These are phyloP conservation scores for Isoetes taiwanensis DNA, from an alignment of 75 land plant genomes.

Conservation along the genomic window DNA sequence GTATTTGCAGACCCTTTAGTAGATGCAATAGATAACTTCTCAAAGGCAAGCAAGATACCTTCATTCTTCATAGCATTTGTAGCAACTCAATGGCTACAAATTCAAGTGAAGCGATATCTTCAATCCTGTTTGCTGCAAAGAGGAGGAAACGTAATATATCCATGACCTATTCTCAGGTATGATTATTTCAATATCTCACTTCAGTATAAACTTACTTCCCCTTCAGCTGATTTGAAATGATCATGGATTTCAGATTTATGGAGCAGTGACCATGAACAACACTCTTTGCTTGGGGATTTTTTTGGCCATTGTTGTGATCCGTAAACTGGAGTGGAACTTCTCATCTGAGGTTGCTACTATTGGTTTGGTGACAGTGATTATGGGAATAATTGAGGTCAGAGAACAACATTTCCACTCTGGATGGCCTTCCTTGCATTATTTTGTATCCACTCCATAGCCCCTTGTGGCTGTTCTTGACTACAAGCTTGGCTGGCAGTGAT, in stretches of 20 bases:
- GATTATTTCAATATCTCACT: neutral
- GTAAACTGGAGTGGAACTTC: conserved; percentile 39
- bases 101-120: conserved; percentile 13
- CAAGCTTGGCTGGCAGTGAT: no score
- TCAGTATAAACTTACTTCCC: neutral
- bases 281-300: conserved; percentile 32
- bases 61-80: conserved; percentile 16
- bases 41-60: conserved; percentile 8
- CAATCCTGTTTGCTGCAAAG: conserved; percentile 14
- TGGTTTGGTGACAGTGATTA: conserved; percentile 25
- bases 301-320: conserved; percentile 30
- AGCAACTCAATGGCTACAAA: conserved; percentile 11
- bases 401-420: conserved; percentile 24
- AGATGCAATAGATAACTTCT: conserved; percentile 13
- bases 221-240: neutral
- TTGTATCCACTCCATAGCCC: no score
- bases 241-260: conserved; percentile 31
- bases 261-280: conserved; percentile 46
- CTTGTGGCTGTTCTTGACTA: no score
- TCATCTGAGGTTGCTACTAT: conserved; percentile 40
- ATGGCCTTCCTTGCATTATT: conserved; percentile 12
- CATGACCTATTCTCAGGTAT: conserved; percentile 16
- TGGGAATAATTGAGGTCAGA: conserved; percentile 18
- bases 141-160: conserved; percentile 9
- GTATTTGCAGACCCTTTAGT: conserved; percentile 18